phyloP scores from a whole-genome alignment of 345 rosid genomes.

The Erucastrum elatum region DNA sequence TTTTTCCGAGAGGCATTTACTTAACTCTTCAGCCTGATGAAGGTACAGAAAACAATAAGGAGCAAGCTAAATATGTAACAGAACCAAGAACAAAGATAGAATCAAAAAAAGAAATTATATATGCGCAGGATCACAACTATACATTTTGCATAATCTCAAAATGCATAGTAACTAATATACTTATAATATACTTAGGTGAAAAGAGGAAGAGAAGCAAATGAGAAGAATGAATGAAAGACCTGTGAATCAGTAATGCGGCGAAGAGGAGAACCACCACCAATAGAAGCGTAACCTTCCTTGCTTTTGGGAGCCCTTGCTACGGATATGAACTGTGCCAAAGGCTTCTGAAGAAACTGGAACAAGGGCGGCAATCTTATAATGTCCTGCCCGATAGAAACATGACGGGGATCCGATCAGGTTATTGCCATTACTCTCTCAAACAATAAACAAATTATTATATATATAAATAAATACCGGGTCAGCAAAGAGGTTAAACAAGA shows the following conservation, averaged over 20 bases:
- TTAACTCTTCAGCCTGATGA: conserved; percentile 83
- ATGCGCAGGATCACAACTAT: background rate
- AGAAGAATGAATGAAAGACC: conserved; percentile 33
- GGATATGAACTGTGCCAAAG: conserved; percentile 92
- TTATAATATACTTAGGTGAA: background rate
- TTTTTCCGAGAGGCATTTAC: conserved; percentile 81
- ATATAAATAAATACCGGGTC: conserved; percentile 61
- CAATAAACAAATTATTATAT: background rate
- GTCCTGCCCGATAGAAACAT: conserved; percentile 50
- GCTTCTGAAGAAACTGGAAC: conserved; percentile 90
- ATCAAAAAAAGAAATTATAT: background rate
- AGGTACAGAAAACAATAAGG: conserved; percentile 4
- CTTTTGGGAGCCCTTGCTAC: conserved; percentile 92
- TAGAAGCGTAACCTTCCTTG: conserved; percentile 98
- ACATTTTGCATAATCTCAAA: background rate
- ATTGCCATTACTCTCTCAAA: background rate
- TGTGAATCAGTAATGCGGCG: conserved; percentile 92
- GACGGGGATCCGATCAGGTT: background rate
- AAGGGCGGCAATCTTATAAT: conserved; percentile 86
- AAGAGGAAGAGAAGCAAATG: background rate
- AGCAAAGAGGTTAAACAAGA: conserved; percentile 95
- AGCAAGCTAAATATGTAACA: background rate
- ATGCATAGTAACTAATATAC: too few relatives aligned
- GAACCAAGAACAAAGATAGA: background rate
- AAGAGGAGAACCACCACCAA: conserved; percentile 97